Evolutionary conservation across 73 alveolate genomes (phyloP).

Genomic region (Paramecium pentaurelia): DNA sequence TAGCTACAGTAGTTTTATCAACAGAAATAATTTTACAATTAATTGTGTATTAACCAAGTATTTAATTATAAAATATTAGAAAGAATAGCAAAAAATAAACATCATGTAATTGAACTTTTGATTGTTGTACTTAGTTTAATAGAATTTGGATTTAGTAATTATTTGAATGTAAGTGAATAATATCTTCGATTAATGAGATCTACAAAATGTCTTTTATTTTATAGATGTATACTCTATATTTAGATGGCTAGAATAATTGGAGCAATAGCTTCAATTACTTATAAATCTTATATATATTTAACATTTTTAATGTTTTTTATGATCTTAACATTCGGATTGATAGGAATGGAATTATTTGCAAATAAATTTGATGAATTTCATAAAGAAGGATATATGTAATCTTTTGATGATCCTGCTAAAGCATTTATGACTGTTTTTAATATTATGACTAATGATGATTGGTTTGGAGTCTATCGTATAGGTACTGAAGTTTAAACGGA

Average conservation of each 20-base stretch:
- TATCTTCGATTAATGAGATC: neutral
- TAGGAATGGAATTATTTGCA: constrained; percentile 6
- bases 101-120: neutral
- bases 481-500: neutral
- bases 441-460: constrained; percentile 37
- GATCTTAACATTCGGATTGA: neutral
- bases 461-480: constrained; percentile 7
- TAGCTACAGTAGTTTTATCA: neutral
- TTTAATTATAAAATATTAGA: neutral
- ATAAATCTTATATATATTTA: neutral
- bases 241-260: neutral
- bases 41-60: constrained; percentile 7
- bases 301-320: constrained; percentile 2
- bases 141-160: neutral
- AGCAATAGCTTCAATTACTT: neutral
- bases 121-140: neutral
- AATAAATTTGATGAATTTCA: neutral
- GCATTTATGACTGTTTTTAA: constrained; percentile 23
- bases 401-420: constrained; percentile 20
- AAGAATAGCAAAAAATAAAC: constrained; percentile 2
- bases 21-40: neutral
- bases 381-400: neutral
- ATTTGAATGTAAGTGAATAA: neutral
- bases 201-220: neutral
- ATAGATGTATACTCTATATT: neutral